Conservation (phyloP, 78 protist genomes). For the Cavenderia fasciculata region DNA sequence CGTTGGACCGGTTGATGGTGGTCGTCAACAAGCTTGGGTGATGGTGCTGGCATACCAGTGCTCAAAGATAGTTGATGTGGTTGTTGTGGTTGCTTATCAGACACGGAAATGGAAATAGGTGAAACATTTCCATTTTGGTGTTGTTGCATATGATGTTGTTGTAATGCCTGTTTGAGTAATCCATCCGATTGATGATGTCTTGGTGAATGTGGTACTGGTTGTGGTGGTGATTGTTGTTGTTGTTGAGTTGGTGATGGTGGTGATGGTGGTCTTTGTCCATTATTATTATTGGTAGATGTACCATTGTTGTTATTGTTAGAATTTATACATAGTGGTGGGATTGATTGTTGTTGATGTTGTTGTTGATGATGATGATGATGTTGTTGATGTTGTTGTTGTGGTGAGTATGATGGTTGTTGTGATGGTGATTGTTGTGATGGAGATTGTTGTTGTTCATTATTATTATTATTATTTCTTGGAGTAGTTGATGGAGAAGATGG, state of each 20-base stretch:
- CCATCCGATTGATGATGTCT: conserved; percentile 31
- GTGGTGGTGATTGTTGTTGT: not conserved
- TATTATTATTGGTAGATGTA: not conserved
- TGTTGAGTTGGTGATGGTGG: not conserved
- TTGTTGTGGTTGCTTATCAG: not conserved
- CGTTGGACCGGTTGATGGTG: conserved; percentile 16
- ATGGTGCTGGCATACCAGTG: not conserved
- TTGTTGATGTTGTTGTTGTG: not conserved
- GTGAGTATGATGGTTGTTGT: not conserved
- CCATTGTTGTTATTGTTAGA: not conserved
- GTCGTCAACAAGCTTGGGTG: not conserved
- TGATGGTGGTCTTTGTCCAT: not conserved
- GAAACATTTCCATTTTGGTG: conserved; percentile 1
- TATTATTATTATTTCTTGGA: not conserved
- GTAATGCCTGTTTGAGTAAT: conserved; percentile 67
- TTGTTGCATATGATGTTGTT: conserved; percentile 70
- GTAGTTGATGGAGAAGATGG: not conserved
- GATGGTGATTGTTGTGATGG: not conserved
- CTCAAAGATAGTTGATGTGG: not conserved
- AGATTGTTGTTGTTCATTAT: conserved; percentile 3
- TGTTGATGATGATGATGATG: not conserved
- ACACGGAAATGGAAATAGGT: conserved; percentile 5
- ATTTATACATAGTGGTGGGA: no score
- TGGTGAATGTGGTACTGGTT: conserved; percentile 38
- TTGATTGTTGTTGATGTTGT: not conserved